Evolutionary conservation across 495 filamentous ascomycete species (phyloP), one percentile per base, ranked within the genome.

Genomic region (Tuber melanosporum): DNA sequence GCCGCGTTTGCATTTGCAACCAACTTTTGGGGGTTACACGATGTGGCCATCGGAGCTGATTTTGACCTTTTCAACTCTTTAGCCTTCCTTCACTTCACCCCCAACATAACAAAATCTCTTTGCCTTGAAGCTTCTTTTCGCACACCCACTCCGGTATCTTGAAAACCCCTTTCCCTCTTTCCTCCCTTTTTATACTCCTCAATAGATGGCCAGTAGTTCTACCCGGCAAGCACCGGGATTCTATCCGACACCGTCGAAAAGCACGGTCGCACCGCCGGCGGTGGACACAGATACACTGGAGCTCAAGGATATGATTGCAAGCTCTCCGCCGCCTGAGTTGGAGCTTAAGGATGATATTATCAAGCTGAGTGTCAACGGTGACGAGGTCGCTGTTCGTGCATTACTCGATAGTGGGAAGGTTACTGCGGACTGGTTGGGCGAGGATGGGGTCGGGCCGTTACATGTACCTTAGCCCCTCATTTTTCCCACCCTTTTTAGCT

Each of bases 381-480:
- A 99, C 82, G 89, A 97, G 82, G 86, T 86, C 8, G 91, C 88
- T 46, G 95, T 99, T 88, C 92, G 96, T 85, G 94, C 90, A 86
- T 87, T 99, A 42, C 94, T 97, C 79, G 92, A 92, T 77, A 89
- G 87, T 73, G 91, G 92, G 79, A 95, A 93, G 74, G 92, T 89
- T 84, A 90, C 92, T 79, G 93, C 92, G 41, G 91, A 88, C 71
- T 93, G 95, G 83, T 88, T 87, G 76, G 96, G 98, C 82, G 93
- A 91, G 72, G 93, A 99, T 84, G 93, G 91, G 80, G 96, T 98
- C 81, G 98, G 94, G 66, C 94, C 95, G 72, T 86, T 99, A 85
- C 95, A 99, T 88, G 95, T 99, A 87, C 79, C 91, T 85, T 72
- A 39, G 42, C 42, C 72, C 32, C 71, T 66, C 71, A 42, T 42